Conservation (phyloP, 2,329 filamentous ascomycete species). For the Exophiala aquamarina region DNA sequence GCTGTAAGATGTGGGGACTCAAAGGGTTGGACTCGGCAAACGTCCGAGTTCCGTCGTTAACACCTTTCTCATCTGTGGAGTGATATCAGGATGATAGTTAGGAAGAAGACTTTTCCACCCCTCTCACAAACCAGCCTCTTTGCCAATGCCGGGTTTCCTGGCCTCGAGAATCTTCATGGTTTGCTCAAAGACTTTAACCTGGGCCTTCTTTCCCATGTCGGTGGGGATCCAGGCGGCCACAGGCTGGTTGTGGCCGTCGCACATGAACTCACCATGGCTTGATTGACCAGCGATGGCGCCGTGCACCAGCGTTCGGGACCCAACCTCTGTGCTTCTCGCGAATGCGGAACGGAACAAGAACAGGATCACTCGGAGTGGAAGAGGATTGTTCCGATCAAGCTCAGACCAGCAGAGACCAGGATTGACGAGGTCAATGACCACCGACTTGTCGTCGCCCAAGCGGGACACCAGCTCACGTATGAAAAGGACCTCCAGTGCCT, state of each 20-base stretch:
- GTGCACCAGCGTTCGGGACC: slow-evolving; percentile 25
- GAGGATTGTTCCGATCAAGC: slow-evolving; percentile 11
- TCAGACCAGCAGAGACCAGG: slow-evolving; percentile 28
- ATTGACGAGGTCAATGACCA: slow-evolving; percentile 28
- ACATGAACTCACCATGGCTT: slow-evolving; percentile 20
- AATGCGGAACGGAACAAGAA: slow-evolving; percentile 10
- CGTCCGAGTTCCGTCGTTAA: too few relatives aligned
- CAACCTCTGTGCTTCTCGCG: slow-evolving; percentile 24
- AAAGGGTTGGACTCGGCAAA: too few relatives aligned
- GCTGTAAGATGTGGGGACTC: too few relatives aligned
- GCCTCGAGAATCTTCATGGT: slow-evolving; percentile 41
- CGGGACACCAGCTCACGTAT: slow-evolving; percentile 23
- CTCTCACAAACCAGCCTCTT: slow-evolving; percentile 10
- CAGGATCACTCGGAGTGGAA: neutral
- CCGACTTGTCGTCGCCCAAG: slow-evolving; percentile 7
- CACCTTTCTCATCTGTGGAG: too few relatives aligned
- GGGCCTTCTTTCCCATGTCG: slow-evolving; percentile 37
- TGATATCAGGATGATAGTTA: too few relatives aligned
- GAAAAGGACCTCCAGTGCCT: slow-evolving; percentile 26
- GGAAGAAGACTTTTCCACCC: too few relatives aligned
- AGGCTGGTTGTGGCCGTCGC: slow-evolving; percentile 16
- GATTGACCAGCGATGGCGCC: slow-evolving; percentile 14
- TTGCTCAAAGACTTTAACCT: slow-evolving; percentile 46
- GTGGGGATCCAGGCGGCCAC: slow-evolving; percentile 40
- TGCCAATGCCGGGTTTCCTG: slow-evolving; percentile 38